Conservation (phyloP, 2,329 filamentous ascomycete genomes). For the Fusarium abutilonis region DNA sequence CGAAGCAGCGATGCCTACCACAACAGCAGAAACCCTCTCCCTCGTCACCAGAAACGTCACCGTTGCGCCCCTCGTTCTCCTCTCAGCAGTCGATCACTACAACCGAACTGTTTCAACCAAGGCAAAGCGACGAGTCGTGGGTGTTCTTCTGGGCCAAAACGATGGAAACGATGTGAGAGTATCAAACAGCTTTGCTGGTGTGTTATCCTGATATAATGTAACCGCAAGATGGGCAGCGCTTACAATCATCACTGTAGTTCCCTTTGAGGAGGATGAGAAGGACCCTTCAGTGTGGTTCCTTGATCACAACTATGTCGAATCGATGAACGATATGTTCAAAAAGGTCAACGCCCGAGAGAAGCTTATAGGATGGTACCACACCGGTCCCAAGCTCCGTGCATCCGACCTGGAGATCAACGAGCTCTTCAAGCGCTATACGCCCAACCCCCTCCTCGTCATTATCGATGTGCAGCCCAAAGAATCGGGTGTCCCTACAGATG, state of each 20-base stretch:
- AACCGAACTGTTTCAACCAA: conserved; percentile 90
- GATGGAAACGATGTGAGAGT: conserved; percentile 96
- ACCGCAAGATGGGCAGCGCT: conserved; percentile 20
- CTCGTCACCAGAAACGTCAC: conserved; percentile 95
- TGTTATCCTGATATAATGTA: conserved; percentile 31
- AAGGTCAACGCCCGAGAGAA: conserved; percentile 99
- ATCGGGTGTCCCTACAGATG: conserved; percentile 95
- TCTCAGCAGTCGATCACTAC: conserved; percentile 98
- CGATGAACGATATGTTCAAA: conserved; percentile 99
- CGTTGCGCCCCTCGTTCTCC: conserved; percentile 95
- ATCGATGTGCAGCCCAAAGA: conserved; percentile 99
- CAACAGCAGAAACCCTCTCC: conserved; percentile 94
- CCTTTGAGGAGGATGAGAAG: conserved; percentile 98
- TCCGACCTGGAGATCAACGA: conserved; percentile 99
- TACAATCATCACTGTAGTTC: conserved; percentile 67
- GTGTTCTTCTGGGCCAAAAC: conserved; percentile 93
- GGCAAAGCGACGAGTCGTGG: conserved; percentile 86
- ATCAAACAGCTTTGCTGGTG: conserved; percentile 98
- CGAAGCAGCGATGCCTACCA: conserved; percentile 81
- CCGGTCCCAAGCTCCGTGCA: conserved; percentile 93
- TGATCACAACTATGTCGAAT: conserved; percentile 99
- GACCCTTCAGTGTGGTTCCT: conserved; percentile 99
- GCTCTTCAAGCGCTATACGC: conserved; percentile 98
- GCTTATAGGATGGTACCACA: conserved; percentile 99
- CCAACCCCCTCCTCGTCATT: conserved; percentile 95